These are phyloP conservation scores for Eimeria acervulina DNA, from an alignment of 169 alveolate species.

Conservation along the genomic window DNA sequence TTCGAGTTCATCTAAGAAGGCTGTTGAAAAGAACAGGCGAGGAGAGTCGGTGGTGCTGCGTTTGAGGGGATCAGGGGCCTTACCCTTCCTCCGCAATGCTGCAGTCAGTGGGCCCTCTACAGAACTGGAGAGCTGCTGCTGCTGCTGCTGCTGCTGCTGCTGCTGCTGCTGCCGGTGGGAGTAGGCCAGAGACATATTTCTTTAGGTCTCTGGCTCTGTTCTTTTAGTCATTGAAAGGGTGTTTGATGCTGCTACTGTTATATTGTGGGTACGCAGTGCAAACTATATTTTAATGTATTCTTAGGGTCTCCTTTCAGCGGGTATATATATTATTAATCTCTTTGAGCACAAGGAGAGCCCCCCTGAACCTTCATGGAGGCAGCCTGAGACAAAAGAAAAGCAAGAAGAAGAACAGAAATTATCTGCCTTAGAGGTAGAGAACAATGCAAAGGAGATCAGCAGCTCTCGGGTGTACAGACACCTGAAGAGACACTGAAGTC, in stretches of 20 bases:
- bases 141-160: background rate
- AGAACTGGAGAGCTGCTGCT: background rate
- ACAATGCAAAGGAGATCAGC: background rate
- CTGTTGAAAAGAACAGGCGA: background rate
- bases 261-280: too few species aligned
- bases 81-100: background rate
- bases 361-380: too few species aligned
- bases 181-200: background rate
- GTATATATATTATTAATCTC: too few species aligned
- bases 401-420: background rate
- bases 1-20: background rate
- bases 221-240: background rate
- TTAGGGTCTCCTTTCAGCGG: too few species aligned
- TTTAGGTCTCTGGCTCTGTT: background rate
- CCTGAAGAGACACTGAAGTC: background rate
- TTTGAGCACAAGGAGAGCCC: too few species aligned
- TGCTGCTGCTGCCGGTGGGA: background rate
- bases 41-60: background rate
- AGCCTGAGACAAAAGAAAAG: background rate
- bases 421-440: background rate
- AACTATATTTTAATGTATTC: too few species aligned
- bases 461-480: background rate
- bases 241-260: too few species aligned
- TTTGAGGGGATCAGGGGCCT: background rate
- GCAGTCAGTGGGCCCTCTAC: background rate